Evolutionary conservation across 2,329 filamentous ascomycete genomes (phyloP).

Genomic region (Zymoseptoria crescenta): DNA sequence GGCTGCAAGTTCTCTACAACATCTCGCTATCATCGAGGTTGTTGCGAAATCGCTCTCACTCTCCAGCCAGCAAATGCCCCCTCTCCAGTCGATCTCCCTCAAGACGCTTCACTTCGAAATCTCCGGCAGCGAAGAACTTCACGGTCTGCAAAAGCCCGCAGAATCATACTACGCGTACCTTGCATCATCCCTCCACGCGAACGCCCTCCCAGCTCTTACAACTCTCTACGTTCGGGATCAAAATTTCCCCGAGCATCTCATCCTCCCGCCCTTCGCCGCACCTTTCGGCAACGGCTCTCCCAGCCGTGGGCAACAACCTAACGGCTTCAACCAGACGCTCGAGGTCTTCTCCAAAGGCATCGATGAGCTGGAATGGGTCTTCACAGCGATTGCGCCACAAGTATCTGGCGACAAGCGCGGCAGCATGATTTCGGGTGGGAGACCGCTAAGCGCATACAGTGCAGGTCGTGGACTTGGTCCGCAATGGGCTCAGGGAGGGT

Average conservation of each 20-base stretch:
- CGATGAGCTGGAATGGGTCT: conserved; percentile 61
- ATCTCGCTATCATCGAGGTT: conserved; percentile 50
- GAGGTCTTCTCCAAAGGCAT: conserved; percentile 60
- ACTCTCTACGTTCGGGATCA: conserved; percentile 81
- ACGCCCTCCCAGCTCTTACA: conserved; percentile 63
- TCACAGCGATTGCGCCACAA: conserved; percentile 51
- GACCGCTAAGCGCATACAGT: conserved; percentile 39
- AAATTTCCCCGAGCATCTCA: conserved; percentile 70
- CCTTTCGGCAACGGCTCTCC: conserved; percentile 35
- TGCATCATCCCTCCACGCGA: conserved; percentile 69
- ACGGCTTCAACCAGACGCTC: conserved; percentile 47
- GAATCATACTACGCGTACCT: conserved; percentile 76
- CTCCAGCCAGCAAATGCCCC: conserved; percentile 45
- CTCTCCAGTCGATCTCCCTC: conserved; percentile 61
- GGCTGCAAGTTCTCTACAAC: conserved; percentile 50
- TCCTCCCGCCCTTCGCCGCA: conserved; percentile 59
- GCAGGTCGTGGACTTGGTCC: conserved; percentile 43
- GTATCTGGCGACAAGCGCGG: conserved; percentile 32
- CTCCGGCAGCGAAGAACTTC: conserved; percentile 51
- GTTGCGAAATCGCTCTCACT: conserved; percentile 51
- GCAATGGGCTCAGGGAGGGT: conserved; percentile 42
- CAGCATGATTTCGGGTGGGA: conserved; percentile 27
- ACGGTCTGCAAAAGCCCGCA: conserved; percentile 48
- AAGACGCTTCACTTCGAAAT: conserved; percentile 76
- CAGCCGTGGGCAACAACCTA: conserved; percentile 20